Base-by-base conservation (phyloP, 768 basidiomycete genomes). In the Pleurotus citrinopileatus region DNA sequence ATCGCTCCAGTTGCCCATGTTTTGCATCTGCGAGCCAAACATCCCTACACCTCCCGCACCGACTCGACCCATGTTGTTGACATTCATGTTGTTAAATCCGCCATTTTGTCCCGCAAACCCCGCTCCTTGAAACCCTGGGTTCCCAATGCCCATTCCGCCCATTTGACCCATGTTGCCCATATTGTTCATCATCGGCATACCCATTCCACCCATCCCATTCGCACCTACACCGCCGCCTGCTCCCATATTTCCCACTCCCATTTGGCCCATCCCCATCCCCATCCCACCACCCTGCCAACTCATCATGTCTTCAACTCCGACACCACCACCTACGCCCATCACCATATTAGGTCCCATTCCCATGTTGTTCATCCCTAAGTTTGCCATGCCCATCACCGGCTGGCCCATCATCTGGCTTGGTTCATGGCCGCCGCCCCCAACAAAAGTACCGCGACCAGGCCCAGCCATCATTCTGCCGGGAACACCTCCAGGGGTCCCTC, bases 51-150 rank as follows among this genome's bases (percentile, higher is more conserved):
- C 54, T 58, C 63, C 64, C 17, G 56, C 57, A 23, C 67, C 67
- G 1, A 61, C 63, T 69, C 74, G 71, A 26, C 65, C 72, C 32
- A 67, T 60, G 43, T 70, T 72, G 38, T 66, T 70, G 58, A 71
- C 66, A 42, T 57, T 57, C 26, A 60, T 61, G 3, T 57, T 54
- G 15, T 56, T 57, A 17, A 58, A 56, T 36, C 63, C 64, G 52
- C 57, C 59, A 28, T 59, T 60, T 53, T 57, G 58, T 7, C 22
- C 44, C 23, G 55, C 52, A 29, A 58, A 57, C 17, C 60, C 60
- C 25, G 58, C 61, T 34, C 63, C 65, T 66, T 25, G 65, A 63
- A 54, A 63, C 62, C 17, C 59, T 61, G 63, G 65, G 60, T 19
- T 54, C 9, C 67, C 66, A 67, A 78, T 69, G 0, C 61, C 63